Evolutionary conservation across 495 filamentous ascomycete species (phyloP).

Genomic region (Gamarada debralockiae): DNA sequence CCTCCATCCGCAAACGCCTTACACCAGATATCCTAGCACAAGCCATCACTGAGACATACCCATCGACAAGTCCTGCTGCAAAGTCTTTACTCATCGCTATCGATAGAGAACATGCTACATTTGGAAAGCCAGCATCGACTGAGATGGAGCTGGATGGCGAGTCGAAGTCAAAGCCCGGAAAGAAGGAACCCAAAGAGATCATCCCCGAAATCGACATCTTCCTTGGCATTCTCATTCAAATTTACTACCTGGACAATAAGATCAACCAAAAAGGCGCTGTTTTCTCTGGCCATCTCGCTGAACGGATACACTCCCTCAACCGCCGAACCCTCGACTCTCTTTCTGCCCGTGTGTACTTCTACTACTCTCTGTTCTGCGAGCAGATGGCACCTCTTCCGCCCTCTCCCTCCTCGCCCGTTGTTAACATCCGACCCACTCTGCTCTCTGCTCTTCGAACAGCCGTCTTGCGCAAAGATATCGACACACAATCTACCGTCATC

Average conservation of each 20-base stretch:
- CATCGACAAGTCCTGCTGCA: slow-evolving; percentile 58
- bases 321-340: slow-evolving; percentile 91
- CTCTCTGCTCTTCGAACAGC: slow-evolving; percentile 88
- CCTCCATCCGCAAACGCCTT: slow-evolving; percentile 87
- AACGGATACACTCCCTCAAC: slow-evolving; percentile 83
- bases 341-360: slow-evolving; percentile 95
- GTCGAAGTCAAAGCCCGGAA: slow-evolving; percentile 34
- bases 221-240: slow-evolving; percentile 83
- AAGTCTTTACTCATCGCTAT: slow-evolving; percentile 66
- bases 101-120: slow-evolving; percentile 56
- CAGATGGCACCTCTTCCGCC: slow-evolving; percentile 81
- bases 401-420: slow-evolving; percentile 76
- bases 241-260: slow-evolving; percentile 82
- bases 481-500: slow-evolving; percentile 93
- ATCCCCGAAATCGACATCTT: slow-evolving; percentile 92
- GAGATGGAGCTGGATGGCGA: slow-evolving; percentile 81
- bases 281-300: slow-evolving; percentile 77
- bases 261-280: slow-evolving; percentile 71
- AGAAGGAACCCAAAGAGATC: slow-evolving; percentile 65
- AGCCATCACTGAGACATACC: slow-evolving; percentile 77
- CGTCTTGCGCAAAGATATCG: slow-evolving; percentile 90
- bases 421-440: slow-evolving; percentile 79
- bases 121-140: slow-evolving; percentile 45
- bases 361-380: slow-evolving; percentile 92
- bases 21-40: slow-evolving; percentile 75